phyloP scores from a whole-genome alignment of 2,329 filamentous ascomycete species.

The Penicillium brasilianum region DNA sequence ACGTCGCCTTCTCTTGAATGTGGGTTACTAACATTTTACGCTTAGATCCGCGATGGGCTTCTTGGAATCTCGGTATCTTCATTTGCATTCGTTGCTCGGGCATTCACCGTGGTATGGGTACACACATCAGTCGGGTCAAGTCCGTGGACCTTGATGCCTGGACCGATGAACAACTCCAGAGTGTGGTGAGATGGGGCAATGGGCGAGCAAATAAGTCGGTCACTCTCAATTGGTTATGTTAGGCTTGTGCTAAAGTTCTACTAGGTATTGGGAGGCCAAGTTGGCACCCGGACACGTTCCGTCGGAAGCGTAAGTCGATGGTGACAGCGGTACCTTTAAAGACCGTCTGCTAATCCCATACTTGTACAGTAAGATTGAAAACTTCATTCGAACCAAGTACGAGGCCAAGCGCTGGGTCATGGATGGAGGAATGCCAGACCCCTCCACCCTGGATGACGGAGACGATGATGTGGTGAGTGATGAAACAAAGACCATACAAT shows the following conservation, averaged over 20 bases:
- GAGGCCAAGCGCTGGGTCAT: slow-evolving; percentile 99
- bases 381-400: slow-evolving; percentile 99
- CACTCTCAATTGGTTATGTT: slow-evolving; percentile 11
- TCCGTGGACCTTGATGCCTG: slow-evolving; percentile 97
- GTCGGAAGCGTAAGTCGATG: slow-evolving; percentile 71
- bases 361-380: slow-evolving; percentile 81
- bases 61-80: slow-evolving; percentile 97
- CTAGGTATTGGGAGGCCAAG: slow-evolving; percentile 89
- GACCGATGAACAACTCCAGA: slow-evolving; percentile 97
- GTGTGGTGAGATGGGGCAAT: slow-evolving; percentile 94
- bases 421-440: slow-evolving; percentile 93
- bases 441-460: slow-evolving; percentile 82
- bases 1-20: not conserved
- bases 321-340: not conserved
- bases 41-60: slow-evolving; percentile 96
- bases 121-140: slow-evolving; percentile 97
- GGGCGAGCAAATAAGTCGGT: slow-evolving; percentile 87
- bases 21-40: slow-evolving; percentile 25
- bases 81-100: slow-evolving; percentile 98
- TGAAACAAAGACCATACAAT: slow-evolving; percentile 6
- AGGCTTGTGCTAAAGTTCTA: slow-evolving; percentile 18
- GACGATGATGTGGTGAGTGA: slow-evolving; percentile 80
- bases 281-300: slow-evolving; percentile 87
- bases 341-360: slow-evolving; percentile 17
- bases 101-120: slow-evolving; percentile 98